These are phyloP conservation scores for Trichosporon sp. DNA, from an alignment of 1,284 basidiomycete species.

Conservation along the genomic window DNA sequence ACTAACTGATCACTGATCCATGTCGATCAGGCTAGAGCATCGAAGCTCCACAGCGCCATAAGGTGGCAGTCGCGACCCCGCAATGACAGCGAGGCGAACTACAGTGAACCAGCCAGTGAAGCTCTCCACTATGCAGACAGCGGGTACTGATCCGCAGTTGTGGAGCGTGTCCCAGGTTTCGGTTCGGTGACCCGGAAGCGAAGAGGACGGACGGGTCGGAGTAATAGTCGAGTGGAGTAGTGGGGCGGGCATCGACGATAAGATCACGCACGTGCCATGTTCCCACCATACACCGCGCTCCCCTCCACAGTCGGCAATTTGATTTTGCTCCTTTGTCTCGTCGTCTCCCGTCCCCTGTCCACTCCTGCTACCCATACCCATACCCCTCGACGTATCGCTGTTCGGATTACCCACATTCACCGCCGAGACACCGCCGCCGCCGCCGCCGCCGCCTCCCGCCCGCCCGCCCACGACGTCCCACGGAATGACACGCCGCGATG, in stretches of 20 bases:
- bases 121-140: too few species aligned
- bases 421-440: background rate
- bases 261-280: background rate
- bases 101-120: too few species aligned
- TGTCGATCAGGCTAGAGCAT: too few species aligned
- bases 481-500: constrained; percentile 26
- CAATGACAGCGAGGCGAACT: too few species aligned
- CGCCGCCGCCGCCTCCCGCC: background rate
- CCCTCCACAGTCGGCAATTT: background rate
- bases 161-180: too few species aligned
- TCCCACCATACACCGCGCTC: background rate
- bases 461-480: background rate
- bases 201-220: background rate
- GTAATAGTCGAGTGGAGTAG: background rate
- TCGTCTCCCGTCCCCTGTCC: background rate
- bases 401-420: background rate
- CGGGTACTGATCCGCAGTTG: too few species aligned
- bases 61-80: too few species aligned
- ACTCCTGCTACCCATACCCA: background rate
- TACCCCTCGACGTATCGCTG: background rate
- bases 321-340: background rate
- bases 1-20: background rate
- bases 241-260: background rate
- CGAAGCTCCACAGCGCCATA: too few species aligned
- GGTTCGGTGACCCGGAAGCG: background rate